Evolutionary conservation across 306 rosid species (phyloP), one percentile per base, ranked within the genome.

Genomic region (Hippophae gyantsensis): DNA sequence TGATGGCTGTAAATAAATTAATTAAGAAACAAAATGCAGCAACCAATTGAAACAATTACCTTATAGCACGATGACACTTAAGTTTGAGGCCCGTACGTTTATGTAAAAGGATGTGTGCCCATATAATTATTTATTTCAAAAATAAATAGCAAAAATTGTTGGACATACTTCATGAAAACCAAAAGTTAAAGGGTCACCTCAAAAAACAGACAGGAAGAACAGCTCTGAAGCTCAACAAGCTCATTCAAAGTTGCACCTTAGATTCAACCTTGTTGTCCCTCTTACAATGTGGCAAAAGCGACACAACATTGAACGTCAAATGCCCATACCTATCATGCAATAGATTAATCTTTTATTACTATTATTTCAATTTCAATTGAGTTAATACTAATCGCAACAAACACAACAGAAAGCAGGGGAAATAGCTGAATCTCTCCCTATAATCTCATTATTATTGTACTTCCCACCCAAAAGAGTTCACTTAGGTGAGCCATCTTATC

Each of bases 231-330:
- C 79, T 93, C 99, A 10, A 86, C 97, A 52, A 93, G 94, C 75
- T 93, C 97, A 2, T 93, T 93, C 55, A 93, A 63, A 4, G 97
- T 84, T 12, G 94, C 83, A 6, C 97, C 95, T 56, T 93, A 2
- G 95, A 81, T 73, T 93, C 99, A 26, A 93, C 89, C 81, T 93
- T 93, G 78, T 72, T 93, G 64, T 92, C 99, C 88, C 83, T 92
- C 84, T 92, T 92, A 69, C 85, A 78, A 48, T 92, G 99, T 13
- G 99, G 99, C 72, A 92, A 65, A 56, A 92, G 79, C 10, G 94
- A 85, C 53, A 86, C 97, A 72, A 93, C 11, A 66, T 93, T 93
- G 85, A 88, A 76, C 99, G 86, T 86, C 75, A 93, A 72, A 80
- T 88, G 99, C 18, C 99, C 90, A 72, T 88, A 85, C 81, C 99